Evolutionary conservation across 345 rosid genomes (phyloP).

Genomic region (Erysimum cheiranthoides): DNA sequence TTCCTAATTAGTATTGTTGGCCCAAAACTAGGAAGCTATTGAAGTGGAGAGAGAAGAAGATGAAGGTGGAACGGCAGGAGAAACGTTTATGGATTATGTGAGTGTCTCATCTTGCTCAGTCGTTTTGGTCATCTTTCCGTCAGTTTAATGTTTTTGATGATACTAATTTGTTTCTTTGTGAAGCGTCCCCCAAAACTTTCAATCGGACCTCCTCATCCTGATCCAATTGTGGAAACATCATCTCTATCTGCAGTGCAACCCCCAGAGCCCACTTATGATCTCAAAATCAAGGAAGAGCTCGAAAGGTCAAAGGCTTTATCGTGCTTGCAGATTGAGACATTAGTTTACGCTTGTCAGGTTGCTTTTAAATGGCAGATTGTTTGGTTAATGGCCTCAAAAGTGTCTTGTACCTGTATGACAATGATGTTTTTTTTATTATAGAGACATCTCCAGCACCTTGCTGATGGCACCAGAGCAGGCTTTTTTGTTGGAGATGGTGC

Average conservation of each 20-base stretch:
- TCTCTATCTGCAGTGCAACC: conserved; percentile 97
- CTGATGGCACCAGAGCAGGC: conserved; percentile 85
- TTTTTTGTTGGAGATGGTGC: conserved; percentile 99
- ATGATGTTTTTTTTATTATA: conserved; percentile 47
- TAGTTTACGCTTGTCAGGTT: conserved; percentile 98
- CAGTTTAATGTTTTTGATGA: conserved; percentile 10
- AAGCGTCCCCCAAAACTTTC: conserved; percentile 93
- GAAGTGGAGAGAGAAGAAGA: conserved; percentile 99
- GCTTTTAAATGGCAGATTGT: conserved; percentile 39
- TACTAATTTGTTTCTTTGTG: conserved; percentile 28
- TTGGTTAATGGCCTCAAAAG: conserved; percentile 36
- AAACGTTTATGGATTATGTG: conserved; percentile 96
- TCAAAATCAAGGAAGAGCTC: conserved; percentile 73
- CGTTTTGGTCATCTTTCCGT: conserved; percentile 1
- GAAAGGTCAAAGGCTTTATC: conserved; percentile 80
- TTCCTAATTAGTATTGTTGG: conserved; percentile 6
- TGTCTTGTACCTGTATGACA: conserved; percentile 40
- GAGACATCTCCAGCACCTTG: conserved; percentile 96
- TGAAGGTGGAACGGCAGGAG: conserved; percentile 93
- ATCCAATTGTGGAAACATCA: conserved; percentile 96
- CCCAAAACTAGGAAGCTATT: conserved; percentile 74
- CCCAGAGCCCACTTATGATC: conserved; percentile 87
- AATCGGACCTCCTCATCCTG: conserved; percentile 95
- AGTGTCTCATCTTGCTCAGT: conserved; percentile 47
- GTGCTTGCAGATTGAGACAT: conserved; percentile 98